Base-by-base conservation (phyloP, 495 filamentous ascomycete genomes). In the Articulospora tetracladia region DNA sequence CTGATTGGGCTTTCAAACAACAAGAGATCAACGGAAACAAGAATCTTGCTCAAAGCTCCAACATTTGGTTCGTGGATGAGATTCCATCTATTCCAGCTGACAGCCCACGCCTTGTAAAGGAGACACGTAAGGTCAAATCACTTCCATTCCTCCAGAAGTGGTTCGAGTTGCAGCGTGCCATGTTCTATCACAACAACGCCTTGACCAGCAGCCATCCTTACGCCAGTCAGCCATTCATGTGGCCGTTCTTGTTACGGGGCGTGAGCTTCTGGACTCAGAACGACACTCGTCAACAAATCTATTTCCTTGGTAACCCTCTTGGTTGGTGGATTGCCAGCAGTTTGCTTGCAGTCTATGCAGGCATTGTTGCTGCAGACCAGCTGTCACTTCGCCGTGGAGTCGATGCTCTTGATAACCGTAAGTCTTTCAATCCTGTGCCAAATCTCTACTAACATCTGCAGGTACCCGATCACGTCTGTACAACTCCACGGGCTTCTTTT, bases 21-120 rank as follows among this genome's bases (percentile, higher is more conserved):
- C 92, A 95, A 62, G 94, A 98, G 72, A 97, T 98, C 78, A 98
- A 98, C 71, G 94, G 94, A 54, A 98, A 98, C 83, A 98, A 98
- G 84, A 96, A 97, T 73, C 74, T 95, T 52, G 79, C 84, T 47
- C 91, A 96, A 66, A 82, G 84, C 69, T 96, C 91, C 72, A 98
- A 98, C 70, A 78, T 96, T 63, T 98, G 94, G 94, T 89, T 86
- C 64, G 87, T 92, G 10, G 94, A 98, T 57, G 90, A 93, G 61
- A 91, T 98, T 55, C 86, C 91, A 13, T 92, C 89, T 13, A 74
- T 98, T 49, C 77, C 85, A 1, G 76, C 74, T 20, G 78, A 80
- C 39, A 86, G 91, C 66, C 81, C 79, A 61, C 91, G 94, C 53
- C 80, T 89, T 58, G 69, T 78, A 36, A 92, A 85, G 73, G 81